These are phyloP conservation scores for Colletotrichum orchidophilum DNA, from an alignment of 2,329 filamentous ascomycete species.

Conservation along the genomic window DNA sequence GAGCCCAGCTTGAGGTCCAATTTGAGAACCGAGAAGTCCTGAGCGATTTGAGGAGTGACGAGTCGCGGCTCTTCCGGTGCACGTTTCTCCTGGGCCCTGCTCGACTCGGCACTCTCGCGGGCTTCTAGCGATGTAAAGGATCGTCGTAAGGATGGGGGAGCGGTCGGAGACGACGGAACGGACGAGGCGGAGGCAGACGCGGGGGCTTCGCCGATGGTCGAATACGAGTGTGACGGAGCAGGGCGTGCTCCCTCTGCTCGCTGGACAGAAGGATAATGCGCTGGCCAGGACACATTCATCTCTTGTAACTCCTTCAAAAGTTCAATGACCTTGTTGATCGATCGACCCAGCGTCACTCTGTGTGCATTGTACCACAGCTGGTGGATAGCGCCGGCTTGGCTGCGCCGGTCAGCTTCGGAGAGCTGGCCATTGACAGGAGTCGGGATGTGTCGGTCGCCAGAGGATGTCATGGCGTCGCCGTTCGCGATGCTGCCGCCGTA, in stretches of 20 bases:
- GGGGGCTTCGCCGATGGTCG: slow-evolving; percentile 61
- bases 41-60: slow-evolving; percentile 90
- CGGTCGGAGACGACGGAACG: slow-evolving; percentile 46
- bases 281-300: slow-evolving; percentile 92
- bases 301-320: slow-evolving; percentile 84
- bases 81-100: slow-evolving; percentile 72
- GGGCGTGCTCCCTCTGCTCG: slow-evolving; percentile 67
- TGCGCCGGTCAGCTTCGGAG: slow-evolving; percentile 55
- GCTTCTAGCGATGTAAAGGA: slow-evolving; percentile 75
- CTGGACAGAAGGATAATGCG: slow-evolving; percentile 90
- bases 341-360: slow-evolving; percentile 83
- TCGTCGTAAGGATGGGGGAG: slow-evolving; percentile 67
- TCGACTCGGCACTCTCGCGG: slow-evolving; percentile 72
- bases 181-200: slow-evolving; percentile 49
- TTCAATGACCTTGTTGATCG: slow-evolving; percentile 88
- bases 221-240: slow-evolving; percentile 70
- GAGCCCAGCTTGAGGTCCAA: slow-evolving; percentile 91
- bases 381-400: slow-evolving; percentile 83
- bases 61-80: slow-evolving; percentile 77
- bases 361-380: slow-evolving; percentile 97
- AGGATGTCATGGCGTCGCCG: slow-evolving; percentile 59
- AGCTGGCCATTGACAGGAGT: slow-evolving; percentile 39
- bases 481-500: slow-evolving; percentile 84
- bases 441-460: slow-evolving; percentile 38
- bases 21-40: slow-evolving; percentile 96